A percentile compares a stretch with the other conserved stretches of the same genome.
Evolutionary conservation across 129 eudicot genomes (phyloP).

Genomic region (Lactuca sativa): DNA sequence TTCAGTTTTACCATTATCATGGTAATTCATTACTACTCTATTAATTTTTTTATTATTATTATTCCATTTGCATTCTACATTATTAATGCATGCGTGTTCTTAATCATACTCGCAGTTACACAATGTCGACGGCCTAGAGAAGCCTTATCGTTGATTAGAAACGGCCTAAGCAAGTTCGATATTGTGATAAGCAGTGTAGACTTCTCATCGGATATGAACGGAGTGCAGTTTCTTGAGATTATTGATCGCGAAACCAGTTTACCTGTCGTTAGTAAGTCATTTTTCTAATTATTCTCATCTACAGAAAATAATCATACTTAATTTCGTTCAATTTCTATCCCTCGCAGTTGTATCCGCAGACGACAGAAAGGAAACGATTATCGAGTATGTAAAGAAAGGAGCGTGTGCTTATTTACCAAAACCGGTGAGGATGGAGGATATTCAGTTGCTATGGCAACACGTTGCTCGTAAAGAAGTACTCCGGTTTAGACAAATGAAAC

Average conservation of each 20-base stretch:
- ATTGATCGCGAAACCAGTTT: conserved; percentile 19
- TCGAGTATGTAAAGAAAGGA: conserved; percentile 12
- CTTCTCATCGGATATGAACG: conserved; percentile 21
- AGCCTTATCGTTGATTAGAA: conserved; percentile 25
- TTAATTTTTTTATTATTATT: background rate
- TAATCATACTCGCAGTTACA: conserved; percentile 22
- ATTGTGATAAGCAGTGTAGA: conserved; percentile 10
- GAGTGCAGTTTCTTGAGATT: conserved; percentile 19
- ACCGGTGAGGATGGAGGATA: conserved; percentile 21
- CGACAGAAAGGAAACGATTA: conserved; percentile 17
- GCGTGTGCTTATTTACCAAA: conserved; percentile 21
- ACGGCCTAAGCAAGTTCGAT: conserved; percentile 12
- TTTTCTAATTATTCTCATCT: background rate
- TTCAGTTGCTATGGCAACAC: conserved; percentile 30
- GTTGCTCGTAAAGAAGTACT: conserved; percentile 16
- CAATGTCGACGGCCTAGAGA: conserved; percentile 18
- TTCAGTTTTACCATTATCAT: conserved; percentile 24
- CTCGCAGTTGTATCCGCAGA: conserved; percentile 27
- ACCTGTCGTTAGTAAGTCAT: conserved; percentile 26
- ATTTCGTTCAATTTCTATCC: background rate
- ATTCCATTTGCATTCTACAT: background rate
- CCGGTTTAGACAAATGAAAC: background rate
- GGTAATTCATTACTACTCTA: background rate
- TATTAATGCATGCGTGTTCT: background rate
- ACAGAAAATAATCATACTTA: background rate